A percentile compares a stretch with the other conserved stretches of the same genome.
phyloP scores from a whole-genome alignment of 176 grass and related monocot genomes.

The Oryza meridionalis region DNA sequence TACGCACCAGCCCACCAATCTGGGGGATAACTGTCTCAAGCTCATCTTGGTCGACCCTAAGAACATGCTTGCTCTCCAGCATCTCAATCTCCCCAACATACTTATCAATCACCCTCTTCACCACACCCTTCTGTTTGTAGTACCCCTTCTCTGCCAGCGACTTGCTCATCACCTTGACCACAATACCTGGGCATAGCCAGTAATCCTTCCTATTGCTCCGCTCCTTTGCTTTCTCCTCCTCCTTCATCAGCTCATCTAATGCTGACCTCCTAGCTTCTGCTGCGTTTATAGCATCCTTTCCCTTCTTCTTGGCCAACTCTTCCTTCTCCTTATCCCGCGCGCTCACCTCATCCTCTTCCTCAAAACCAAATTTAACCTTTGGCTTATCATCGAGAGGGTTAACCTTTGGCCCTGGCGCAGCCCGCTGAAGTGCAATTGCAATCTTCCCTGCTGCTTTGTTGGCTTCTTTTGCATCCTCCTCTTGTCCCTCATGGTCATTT shows the following conservation, averaged over 20 bases:
- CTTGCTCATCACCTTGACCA: slow-evolving; percentile 97
- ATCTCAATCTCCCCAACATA: slow-evolving; percentile 95
- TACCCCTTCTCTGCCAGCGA: slow-evolving; percentile 78
- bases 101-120: slow-evolving; percentile 76
- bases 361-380: slow-evolving; percentile 67
- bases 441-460: slow-evolving; percentile 54
- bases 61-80: slow-evolving; percentile 85
- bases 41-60: slow-evolving; percentile 88
- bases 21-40: slow-evolving; percentile 95
- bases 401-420: slow-evolving; percentile 33
- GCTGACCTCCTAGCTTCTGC: slow-evolving; percentile 49
- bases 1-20: slow-evolving; percentile 76
- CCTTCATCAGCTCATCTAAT: slow-evolving; percentile 87
- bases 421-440: slow-evolving; percentile 62
- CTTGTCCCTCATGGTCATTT: not conserved
- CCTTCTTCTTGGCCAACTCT: slow-evolving; percentile 48
- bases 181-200: slow-evolving; percentile 79
- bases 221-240: slow-evolving; percentile 94
- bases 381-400: slow-evolving; percentile 57
- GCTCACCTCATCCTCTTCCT: slow-evolving; percentile 40
- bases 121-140: slow-evolving; percentile 85
- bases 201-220: slow-evolving; percentile 90
- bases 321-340: not conserved
- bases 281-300: slow-evolving; percentile 37
- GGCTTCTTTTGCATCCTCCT: not conserved